These are phyloP conservation scores for Naganishia randhawae DNA, from an alignment of 768 basidiomycete genomes.

Conservation along the genomic window DNA sequence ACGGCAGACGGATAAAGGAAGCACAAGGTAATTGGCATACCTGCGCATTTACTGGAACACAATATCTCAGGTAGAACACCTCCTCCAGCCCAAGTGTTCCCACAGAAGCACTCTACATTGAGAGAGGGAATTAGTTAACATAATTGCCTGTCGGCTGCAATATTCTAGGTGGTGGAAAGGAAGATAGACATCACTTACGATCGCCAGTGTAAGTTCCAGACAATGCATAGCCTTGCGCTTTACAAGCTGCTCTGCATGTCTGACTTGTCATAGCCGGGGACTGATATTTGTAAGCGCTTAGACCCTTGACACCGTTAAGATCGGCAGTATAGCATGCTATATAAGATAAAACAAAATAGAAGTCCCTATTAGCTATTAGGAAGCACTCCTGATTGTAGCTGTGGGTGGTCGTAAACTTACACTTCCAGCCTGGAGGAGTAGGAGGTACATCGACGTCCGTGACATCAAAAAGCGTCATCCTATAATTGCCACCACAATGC, in stretches of 20 bases:
- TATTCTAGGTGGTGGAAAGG: not conserved
- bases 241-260: constrained; percentile 41
- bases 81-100: constrained; percentile 12
- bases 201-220: constrained; percentile 13
- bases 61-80: not conserved
- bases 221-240: constrained; percentile 32
- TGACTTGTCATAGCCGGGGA: constrained; percentile 32
- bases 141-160: too few species aligned
- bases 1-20: not conserved
- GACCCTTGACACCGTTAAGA: constrained; percentile 8
- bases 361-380: too few species aligned
- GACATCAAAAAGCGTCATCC: constrained; percentile 15
- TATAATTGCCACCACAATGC: constrained; percentile 22
- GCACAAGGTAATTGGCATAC: not conserved
- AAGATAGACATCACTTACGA: not conserved
- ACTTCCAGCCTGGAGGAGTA: constrained; percentile 8
- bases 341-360: not conserved
- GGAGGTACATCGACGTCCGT: not conserved
- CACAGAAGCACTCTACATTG: constrained; percentile 10
- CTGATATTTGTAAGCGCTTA: not conserved
- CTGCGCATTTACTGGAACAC: constrained; percentile 11
- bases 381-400: too few species aligned
- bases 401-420: too few species aligned
- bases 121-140: too few species aligned
- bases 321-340: constrained; percentile 15